These are phyloP conservation scores for Boechera retrofracta DNA, from an alignment of 345 rosid species.

Conservation along the genomic window DNA sequence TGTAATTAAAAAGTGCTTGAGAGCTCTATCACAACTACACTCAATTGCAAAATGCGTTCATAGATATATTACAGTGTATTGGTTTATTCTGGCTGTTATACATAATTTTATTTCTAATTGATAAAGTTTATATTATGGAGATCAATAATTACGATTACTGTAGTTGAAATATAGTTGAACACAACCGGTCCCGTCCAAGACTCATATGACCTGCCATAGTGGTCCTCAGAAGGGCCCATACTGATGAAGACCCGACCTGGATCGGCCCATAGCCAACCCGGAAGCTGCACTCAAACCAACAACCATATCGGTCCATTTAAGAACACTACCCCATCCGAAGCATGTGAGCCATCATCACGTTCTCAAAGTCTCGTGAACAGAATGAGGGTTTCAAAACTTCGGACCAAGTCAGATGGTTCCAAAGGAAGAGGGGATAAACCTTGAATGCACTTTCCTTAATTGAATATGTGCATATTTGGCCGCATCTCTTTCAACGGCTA, in stretches of 20 bases:
- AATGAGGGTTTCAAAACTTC: not conserved
- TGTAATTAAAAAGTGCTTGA: too few relatives aligned
- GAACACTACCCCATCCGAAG: not conserved
- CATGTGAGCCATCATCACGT: not conserved
- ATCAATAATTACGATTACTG: too few relatives aligned
- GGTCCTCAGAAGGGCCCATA: not conserved
- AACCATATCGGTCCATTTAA: not conserved
- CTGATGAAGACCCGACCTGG: not conserved
- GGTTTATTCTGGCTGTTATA: too few relatives aligned
- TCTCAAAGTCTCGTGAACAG: not conserved
- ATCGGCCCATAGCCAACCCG: not conserved
- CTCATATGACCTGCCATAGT: not conserved
- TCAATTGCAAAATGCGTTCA: too few relatives aligned
- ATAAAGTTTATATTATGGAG: too few relatives aligned
- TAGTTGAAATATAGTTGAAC: too few relatives aligned
- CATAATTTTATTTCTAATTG: too few relatives aligned
- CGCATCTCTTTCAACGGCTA: not conserved
- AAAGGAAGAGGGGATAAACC: too few relatives aligned
- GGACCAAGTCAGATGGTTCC: not conserved
- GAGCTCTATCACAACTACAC: too few relatives aligned
- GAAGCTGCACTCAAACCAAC: not conserved
- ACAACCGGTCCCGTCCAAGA: not conserved
- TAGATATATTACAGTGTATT: too few relatives aligned
- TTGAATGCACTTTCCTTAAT: too few relatives aligned
- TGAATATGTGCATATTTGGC: too few relatives aligned